phyloP scores from a whole-genome alignment of 1,139 yeast genomes.

The Pichia norvegensis region DNA sequence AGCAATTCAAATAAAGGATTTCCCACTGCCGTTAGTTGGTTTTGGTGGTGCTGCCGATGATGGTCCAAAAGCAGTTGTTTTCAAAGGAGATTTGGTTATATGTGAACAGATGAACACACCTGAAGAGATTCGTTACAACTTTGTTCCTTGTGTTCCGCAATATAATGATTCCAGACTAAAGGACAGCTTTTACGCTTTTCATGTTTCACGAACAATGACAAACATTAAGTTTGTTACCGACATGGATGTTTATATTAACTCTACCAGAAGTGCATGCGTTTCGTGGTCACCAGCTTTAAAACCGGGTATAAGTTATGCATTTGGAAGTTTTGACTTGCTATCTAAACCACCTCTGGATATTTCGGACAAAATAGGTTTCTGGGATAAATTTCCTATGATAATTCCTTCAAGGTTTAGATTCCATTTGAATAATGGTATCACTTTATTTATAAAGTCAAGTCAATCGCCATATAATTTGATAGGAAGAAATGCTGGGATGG shows the following conservation, averaged over 20 bases:
- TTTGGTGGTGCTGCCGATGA: conserved; percentile 25
- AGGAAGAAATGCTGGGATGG: conserved; percentile 45
- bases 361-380: conserved; percentile 46
- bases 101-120: conserved; percentile 38
- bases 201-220: conserved; percentile 43
- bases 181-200: conserved; percentile 34
- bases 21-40: conserved; percentile 40
- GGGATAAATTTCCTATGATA: conserved; percentile 48
- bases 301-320: conserved; percentile 47
- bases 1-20: conserved; percentile 41
- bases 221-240: conserved; percentile 44
- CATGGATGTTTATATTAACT: conserved; percentile 34
- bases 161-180: conserved; percentile 15
- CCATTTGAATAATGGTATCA: conserved; percentile 34
- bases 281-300: conserved; percentile 53
- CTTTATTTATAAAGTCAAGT: conserved; percentile 46
- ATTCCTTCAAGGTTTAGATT: conserved; percentile 41
- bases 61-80: conserved; percentile 16
- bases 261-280: conserved; percentile 37
- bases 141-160: conserved; percentile 34
- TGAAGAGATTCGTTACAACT: conserved; percentile 37
- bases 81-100: conserved; percentile 41
- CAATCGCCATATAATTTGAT: conserved; percentile 40
- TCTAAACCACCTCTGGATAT: conserved; percentile 56
- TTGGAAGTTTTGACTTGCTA: conserved; percentile 48